Base-by-base conservation (phyloP, 495 filamentous ascomycete species). In the Extremus antarcticus region DNA sequence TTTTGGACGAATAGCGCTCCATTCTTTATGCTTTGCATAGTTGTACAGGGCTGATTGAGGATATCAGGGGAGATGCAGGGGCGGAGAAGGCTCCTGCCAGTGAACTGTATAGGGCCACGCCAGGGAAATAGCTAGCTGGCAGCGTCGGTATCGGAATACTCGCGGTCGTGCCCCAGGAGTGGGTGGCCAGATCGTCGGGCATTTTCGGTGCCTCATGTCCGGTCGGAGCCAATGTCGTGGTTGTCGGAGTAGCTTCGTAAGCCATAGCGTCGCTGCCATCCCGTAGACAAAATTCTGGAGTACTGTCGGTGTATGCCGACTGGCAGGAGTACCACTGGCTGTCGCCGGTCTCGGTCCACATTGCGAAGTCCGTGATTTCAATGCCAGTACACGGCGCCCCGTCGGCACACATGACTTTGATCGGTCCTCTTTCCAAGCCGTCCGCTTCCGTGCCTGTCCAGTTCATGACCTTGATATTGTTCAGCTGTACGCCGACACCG, bases 291-390 rank as follows among this genome's bases (percentile, higher is more conserved):
- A 69, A 73, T 2, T 77, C 76, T n/a, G n/a, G n/a, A 0, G 65
- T 65, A 16, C 75, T 76, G 43, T 76, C 24, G 15, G 43, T 55
- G 46, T 59, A 79, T 22, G 73, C 75, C 48, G 68, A 78, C 47
- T 73, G 68, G 62, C 76, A 80, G 17, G 58, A 54, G 57, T 79
- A 74, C 45, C 63, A 66, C 50, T 79, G 70, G 16, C 54, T 65
- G 19, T 63, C 61, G 11, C 76, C 76, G 3, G 64, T 59, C 49
- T 80, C 75, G 9, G 79, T 82, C 79, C 79, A 82, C 72, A 84
- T 79, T n/a, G 68, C 62, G 47, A 81, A 77, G 56, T 81, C 73
- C 16, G 67, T 59, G 50, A 82, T 70, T 8, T 65, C 75, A 51
- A 82, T 71, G 29, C 73, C 75, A 3, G 69, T 76, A 65, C 78